phyloP scores from a whole-genome alignment of 192 early-diverging fungal genomes.

The Rhizophagus sp. region DNA sequence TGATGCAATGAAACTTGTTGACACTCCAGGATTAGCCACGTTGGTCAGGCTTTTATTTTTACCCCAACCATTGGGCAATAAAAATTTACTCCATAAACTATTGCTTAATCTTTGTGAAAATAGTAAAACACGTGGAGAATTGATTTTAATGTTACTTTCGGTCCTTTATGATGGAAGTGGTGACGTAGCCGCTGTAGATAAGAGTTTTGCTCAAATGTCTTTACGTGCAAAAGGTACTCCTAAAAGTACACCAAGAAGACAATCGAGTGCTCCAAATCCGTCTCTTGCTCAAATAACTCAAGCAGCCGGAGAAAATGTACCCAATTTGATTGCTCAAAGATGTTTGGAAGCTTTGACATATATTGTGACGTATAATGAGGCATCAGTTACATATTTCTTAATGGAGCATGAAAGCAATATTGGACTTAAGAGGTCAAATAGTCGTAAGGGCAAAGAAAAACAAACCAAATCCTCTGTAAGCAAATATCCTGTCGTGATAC shows the following conservation, averaged over 20 bases:
- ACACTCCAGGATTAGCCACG: slow-evolving; percentile 76
- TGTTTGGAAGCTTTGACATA: slow-evolving; percentile 82
- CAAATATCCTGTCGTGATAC: slow-evolving; percentile 72
- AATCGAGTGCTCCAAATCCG: neutral
- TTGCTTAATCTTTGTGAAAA: slow-evolving; percentile 90
- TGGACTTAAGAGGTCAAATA: slow-evolving; percentile 55
- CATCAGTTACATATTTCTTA: slow-evolving; percentile 78
- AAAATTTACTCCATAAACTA: slow-evolving; percentile 63
- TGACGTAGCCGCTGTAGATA: slow-evolving; percentile 75
- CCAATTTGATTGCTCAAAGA: slow-evolving; percentile 88
- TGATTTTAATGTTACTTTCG: slow-evolving; percentile 83
- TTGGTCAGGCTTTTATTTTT: slow-evolving; percentile 87
- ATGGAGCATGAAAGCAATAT: slow-evolving; percentile 65
- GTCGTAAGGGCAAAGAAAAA: slow-evolving; percentile 73
- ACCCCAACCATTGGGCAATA: slow-evolving; percentile 71
- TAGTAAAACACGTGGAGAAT: slow-evolving; percentile 77
- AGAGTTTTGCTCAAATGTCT: slow-evolving; percentile 74
- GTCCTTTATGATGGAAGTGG: slow-evolving; percentile 81
- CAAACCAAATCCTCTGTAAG: slow-evolving; percentile 50
- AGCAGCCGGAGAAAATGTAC: slow-evolving; percentile 62
- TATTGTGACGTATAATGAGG: slow-evolving; percentile 77
- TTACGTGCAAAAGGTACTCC: slow-evolving; percentile 57
- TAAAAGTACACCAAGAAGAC: slow-evolving; percentile 41
- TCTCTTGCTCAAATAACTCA: slow-evolving; percentile 32
- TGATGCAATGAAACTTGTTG: slow-evolving; percentile 81